phyloP scores from a whole-genome alignment of 768 basidiomycete species.

The Exidia glandulosa region DNA sequence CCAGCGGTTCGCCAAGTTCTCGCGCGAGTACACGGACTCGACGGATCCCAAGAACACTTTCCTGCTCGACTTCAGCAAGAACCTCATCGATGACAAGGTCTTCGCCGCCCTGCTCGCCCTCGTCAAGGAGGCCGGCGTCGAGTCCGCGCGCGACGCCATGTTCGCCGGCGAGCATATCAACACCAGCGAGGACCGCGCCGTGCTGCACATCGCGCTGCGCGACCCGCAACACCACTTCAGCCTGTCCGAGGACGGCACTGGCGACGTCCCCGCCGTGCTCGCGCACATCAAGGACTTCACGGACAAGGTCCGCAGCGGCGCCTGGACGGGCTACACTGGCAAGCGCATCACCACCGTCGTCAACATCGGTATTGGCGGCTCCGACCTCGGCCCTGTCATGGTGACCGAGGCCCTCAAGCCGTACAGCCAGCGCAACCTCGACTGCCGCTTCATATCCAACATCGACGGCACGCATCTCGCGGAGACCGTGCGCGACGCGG shows the following conservation, averaged over 20 bases:
- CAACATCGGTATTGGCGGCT: constrained; percentile 98
- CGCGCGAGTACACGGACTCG: constrained; percentile 57
- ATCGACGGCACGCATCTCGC: constrained; percentile 97
- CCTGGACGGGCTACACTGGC: constrained; percentile 96
- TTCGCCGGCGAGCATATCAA: constrained; percentile 96
- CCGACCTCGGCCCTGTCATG: constrained; percentile 97
- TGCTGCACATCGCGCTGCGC: constrained; percentile 88
- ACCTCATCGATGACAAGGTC: constrained; percentile 82
- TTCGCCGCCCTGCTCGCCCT: constrained; percentile 66
- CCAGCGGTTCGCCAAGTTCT: constrained; percentile 77
- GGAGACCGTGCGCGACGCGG: constrained; percentile 68
- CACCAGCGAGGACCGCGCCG: constrained; percentile 95
- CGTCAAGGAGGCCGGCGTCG: constrained; percentile 77
- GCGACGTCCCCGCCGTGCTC: constrained; percentile 75
- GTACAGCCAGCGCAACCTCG: constrained; percentile 83
- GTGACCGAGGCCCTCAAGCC: constrained; percentile 94
- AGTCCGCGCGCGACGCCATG: constrained; percentile 82
- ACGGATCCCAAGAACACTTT: constrained; percentile 62
- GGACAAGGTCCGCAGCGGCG: constrained; percentile 70
- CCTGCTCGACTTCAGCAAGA: constrained; percentile 95
- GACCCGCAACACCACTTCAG: constrained; percentile 33
- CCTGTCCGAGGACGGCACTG: constrained; percentile 69
- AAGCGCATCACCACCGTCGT: constrained; percentile 90
- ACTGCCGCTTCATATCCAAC: constrained; percentile 86
- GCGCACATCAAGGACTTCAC: constrained; percentile 88